Conservation (phyloP, 257 asterid genomes). For the Marsdenia floribunda region DNA sequence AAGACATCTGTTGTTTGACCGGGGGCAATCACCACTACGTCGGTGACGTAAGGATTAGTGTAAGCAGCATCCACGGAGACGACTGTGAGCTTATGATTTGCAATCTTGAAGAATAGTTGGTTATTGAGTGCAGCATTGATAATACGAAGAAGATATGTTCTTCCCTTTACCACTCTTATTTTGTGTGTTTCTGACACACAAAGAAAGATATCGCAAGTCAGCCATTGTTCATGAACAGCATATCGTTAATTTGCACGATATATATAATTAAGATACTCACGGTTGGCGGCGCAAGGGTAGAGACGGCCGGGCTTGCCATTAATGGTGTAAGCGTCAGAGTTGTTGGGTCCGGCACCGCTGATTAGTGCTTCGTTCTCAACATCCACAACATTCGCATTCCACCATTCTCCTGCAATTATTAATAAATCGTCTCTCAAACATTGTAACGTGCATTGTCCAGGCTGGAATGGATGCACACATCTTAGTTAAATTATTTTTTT, state of each 20-base stretch:
- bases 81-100: constrained; percentile 53
- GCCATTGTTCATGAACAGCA: no score
- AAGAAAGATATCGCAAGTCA: not conserved
- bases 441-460: no score
- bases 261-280: constrained; percentile 24
- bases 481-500: no score
- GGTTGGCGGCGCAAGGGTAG: constrained; percentile 51
- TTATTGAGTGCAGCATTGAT: constrained; percentile 74
- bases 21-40: constrained; percentile 56
- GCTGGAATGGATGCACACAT: no score
- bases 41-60: constrained; percentile 58
- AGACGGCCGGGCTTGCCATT: constrained; percentile 65
- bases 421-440: no score
- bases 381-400: constrained; percentile 59
- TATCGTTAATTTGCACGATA: not conserved
- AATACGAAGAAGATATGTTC: constrained; percentile 63
- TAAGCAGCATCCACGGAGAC: constrained; percentile 68
- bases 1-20: constrained; percentile 74
- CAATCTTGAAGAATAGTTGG: constrained; percentile 59
- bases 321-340: constrained; percentile 64
- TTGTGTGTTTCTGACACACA: constrained; percentile 34
- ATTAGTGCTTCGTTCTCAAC: constrained; percentile 42
- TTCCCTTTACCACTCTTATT: constrained; percentile 42
- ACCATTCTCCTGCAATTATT: constrained; percentile 59
- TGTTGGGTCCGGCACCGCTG: constrained; percentile 40